Conservation (phyloP, 2,329 filamentous ascomycete genomes). For the Colletotrichum sp. region DNA sequence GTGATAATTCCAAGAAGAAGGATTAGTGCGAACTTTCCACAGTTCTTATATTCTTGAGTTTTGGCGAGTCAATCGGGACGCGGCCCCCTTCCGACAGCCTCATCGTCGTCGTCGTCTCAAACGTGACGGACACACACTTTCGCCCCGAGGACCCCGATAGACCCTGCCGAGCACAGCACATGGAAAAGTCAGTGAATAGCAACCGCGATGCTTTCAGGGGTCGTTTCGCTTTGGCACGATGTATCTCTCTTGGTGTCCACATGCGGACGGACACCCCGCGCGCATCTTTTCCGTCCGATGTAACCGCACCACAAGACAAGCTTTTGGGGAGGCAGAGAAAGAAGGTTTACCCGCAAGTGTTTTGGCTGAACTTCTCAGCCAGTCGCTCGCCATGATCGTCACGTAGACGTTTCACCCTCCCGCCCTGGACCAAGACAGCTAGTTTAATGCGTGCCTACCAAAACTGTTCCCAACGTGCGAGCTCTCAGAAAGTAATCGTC, state of each 20-base stretch:
- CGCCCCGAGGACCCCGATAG: not conserved
- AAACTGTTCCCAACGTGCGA: not conserved
- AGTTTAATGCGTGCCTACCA: not conserved
- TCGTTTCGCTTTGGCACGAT: not conserved
- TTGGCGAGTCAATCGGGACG: not conserved
- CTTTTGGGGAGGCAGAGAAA: not conserved
- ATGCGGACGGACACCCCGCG: not conserved
- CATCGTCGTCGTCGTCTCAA: slow-evolving; percentile 6
- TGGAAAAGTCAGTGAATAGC: not conserved
- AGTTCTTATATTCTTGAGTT: not conserved
- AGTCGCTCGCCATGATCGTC: not conserved
- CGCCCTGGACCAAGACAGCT: not conserved
- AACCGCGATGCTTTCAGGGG: not conserved
- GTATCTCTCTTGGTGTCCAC: not conserved
- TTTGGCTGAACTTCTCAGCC: slow-evolving; percentile 5
- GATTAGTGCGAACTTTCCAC: not conserved
- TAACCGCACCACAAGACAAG: not conserved
- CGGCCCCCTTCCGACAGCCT: not conserved
- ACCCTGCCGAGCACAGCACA: not conserved
- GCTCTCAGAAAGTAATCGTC: not conserved
- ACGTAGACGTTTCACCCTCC: not conserved
- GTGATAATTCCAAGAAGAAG: accelerated
- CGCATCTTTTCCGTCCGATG: not conserved
- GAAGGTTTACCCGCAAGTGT: slow-evolving; percentile 6
- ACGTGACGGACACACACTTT: not conserved